These are phyloP conservation scores for Botryosphaeria dothidea DNA, from an alignment of 2,329 filamentous ascomycete genomes.

Conservation along the genomic window DNA sequence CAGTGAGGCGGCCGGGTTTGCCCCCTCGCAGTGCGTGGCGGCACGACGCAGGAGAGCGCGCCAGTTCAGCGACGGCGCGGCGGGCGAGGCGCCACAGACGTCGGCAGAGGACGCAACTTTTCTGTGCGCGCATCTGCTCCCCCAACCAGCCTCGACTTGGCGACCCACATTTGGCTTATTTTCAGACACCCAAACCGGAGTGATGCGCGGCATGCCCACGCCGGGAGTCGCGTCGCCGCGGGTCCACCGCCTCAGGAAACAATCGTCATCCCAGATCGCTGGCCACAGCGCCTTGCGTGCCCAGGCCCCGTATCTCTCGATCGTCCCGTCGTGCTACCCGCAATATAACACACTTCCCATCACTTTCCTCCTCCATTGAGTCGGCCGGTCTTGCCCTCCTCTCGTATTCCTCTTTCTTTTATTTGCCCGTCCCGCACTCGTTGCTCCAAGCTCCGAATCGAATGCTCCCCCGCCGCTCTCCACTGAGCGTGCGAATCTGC, in stretches of 20 bases:
- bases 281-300: constrained; percentile 9
- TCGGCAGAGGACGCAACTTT: background rate
- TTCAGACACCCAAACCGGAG: background rate
- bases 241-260: constrained; percentile 1
- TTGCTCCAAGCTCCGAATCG: background rate
- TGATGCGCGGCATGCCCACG: constrained; percentile 6
- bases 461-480: background rate
- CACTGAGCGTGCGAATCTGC: background rate
- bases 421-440: background rate
- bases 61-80: background rate
- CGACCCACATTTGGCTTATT: constrained; percentile 15
- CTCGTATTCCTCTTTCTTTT: background rate
- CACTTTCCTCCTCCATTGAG: background rate
- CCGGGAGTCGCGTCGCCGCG: constrained; percentile 4
- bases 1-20: background rate
- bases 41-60: background rate
- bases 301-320: constrained; percentile 15
- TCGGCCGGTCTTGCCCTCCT: background rate
- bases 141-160: constrained; percentile 4
- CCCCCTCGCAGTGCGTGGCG: background rate
- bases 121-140: background rate
- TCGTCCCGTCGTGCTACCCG: constrained; percentile 15
- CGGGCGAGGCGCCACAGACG: constrained; percentile 11
- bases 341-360: constrained; percentile 12
- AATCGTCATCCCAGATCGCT: constrained; percentile 18